A percentile compares a stretch with the other conserved stretches of the same genome.
These are phyloP conservation scores for Dionaea muscipula DNA, from an alignment of 179 eudicot genomes.

Conservation along the genomic window DNA sequence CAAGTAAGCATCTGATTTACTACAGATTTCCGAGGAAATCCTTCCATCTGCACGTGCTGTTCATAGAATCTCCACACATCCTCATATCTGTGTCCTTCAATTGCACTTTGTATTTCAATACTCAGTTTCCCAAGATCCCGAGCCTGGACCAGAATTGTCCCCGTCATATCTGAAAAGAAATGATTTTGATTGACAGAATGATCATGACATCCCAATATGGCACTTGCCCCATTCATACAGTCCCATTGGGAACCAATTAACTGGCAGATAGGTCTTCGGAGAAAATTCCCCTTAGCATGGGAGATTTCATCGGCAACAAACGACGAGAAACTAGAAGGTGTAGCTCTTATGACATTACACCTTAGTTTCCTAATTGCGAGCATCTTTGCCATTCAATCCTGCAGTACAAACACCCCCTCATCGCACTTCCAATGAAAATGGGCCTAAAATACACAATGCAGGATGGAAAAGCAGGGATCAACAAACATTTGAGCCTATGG, in stretches of 20 bases:
- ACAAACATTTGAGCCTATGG: no score
- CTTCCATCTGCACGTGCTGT: slow-evolving; percentile 75
- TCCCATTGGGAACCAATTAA: slow-evolving; percentile 7
- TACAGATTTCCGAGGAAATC: slow-evolving; percentile 67
- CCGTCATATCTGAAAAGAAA: slow-evolving; percentile 31
- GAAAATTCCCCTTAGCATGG: not conserved
- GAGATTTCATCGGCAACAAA: slow-evolving; percentile 7
- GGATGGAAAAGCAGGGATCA: no score
- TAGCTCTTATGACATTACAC: slow-evolving; percentile 5
- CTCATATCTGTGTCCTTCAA: slow-evolving; percentile 34
- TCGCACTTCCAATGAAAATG: not conserved
- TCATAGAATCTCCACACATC: slow-evolving; percentile 68
- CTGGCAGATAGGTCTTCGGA: slow-evolving; percentile 7
- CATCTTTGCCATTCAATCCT: slow-evolving; percentile 13
- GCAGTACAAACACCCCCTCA: not conserved
- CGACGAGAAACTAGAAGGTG: slow-evolving; percentile 12
- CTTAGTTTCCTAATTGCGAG: slow-evolving; percentile 18
- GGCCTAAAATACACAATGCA: no score
- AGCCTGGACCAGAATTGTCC: slow-evolving; percentile 65
- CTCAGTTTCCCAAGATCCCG: slow-evolving; percentile 60
- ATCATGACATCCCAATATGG: slow-evolving; percentile 1
- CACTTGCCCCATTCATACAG: not conserved
- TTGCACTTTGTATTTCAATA: slow-evolving; percentile 49
- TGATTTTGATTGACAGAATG: slow-evolving; percentile 8
- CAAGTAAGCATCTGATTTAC: slow-evolving; percentile 40